Conservation (phyloP, 495 filamentous ascomycete genomes). For the Penicillium flavigenum region DNA sequence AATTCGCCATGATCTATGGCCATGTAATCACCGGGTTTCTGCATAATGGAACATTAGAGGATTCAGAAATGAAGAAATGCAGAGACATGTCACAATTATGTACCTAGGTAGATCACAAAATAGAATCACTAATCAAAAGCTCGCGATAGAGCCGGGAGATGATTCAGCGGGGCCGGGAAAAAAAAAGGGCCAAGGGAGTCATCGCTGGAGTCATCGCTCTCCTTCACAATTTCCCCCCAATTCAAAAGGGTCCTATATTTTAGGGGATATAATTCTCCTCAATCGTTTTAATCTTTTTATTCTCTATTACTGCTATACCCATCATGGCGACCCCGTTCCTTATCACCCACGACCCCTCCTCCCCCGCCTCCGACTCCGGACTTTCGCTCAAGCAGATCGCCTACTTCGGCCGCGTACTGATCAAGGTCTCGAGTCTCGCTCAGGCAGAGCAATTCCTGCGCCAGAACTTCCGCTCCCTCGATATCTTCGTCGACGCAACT, state of each 20-base stretch:
- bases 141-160: not conserved
- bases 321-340: conserved; percentile 53
- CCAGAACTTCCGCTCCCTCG: conserved; percentile 62
- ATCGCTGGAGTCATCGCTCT: conserved; percentile 24
- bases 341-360: conserved; percentile 47
- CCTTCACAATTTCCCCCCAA: conserved; percentile 8
- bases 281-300: not conserved
- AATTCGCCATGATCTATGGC: too few relatives aligned
- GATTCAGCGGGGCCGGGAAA: conserved; percentile 15
- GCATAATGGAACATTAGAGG: too few relatives aligned
- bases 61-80: not conserved
- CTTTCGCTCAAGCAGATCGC: conserved; percentile 69
- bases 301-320: conserved; percentile 8
- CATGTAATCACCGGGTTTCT: too few relatives aligned
- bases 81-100: not conserved
- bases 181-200: conserved; percentile 14
- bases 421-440: conserved; percentile 59
- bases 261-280: conserved; percentile 14
- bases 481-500: conserved; percentile 75
- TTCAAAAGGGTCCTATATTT: conserved; percentile 4
- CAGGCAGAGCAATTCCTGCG: conserved; percentile 68
- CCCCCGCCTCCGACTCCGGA: conserved; percentile 51
- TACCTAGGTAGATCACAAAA: not conserved
- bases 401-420: conserved; percentile 73
- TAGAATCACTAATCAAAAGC: not conserved